A percentile compares a stretch with the other conserved stretches of the same genome.
These are phyloP conservation scores for Populus deltoides DNA, from an alignment of 345 rosid genomes.

Conservation along the genomic window DNA sequence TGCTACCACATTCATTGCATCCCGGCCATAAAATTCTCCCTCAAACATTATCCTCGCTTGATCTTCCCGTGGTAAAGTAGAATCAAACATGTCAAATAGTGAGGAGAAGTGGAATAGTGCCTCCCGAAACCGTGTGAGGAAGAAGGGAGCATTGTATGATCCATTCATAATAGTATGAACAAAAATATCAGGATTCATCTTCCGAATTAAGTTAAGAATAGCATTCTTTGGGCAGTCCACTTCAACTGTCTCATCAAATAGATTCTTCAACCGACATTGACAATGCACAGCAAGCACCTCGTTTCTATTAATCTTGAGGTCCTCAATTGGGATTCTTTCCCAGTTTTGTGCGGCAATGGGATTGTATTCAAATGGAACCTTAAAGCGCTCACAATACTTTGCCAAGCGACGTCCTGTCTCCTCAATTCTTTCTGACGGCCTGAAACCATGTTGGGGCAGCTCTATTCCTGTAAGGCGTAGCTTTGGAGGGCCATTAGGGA, in stretches of 20 bases:
- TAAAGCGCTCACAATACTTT: constrained; percentile 71
- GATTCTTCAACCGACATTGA: constrained; percentile 58
- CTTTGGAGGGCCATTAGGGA: constrained; percentile 61
- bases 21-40: constrained; percentile 73
- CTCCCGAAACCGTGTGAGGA: constrained; percentile 82
- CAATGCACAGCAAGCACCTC: constrained; percentile 73
- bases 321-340: constrained; percentile 68
- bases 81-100: constrained; percentile 81
- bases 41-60: constrained; percentile 67
- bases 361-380: constrained; percentile 78
- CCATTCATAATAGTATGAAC: constrained; percentile 64
- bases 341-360: constrained; percentile 77
- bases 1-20: constrained; percentile 77
- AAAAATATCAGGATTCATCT: constrained; percentile 67
- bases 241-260: constrained; percentile 71
- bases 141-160: constrained; percentile 80
- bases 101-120: constrained; percentile 92
- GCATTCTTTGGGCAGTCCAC: constrained; percentile 58
- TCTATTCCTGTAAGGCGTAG: constrained; percentile 89
- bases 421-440: constrained; percentile 81
- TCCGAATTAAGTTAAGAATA: constrained; percentile 58
- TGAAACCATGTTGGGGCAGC: constrained; percentile 88
- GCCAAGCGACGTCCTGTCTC: constrained; percentile 86
- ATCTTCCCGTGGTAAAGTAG: constrained; percentile 71
- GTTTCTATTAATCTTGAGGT: constrained; percentile 55